A percentile compares a stretch with the other conserved stretches of the same genome.
These are phyloP conservation scores for Teunomyces cretensis DNA, from an alignment of 805 yeast genomes.

Conservation along the genomic window DNA sequence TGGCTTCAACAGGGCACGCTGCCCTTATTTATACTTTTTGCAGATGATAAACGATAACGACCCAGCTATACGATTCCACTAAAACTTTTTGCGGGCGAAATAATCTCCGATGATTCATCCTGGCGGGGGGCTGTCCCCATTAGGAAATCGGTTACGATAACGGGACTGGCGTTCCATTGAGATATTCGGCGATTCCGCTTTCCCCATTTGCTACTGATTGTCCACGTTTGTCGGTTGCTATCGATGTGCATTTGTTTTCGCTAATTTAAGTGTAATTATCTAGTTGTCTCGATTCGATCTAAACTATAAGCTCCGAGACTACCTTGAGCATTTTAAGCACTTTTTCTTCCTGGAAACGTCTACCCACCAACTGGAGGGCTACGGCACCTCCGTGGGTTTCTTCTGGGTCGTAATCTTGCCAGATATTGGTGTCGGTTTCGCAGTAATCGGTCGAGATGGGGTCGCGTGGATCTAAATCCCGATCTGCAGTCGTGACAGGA, in stretches of 20 bases:
- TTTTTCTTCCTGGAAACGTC: conserved; percentile 61
- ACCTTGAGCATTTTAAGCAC: conserved; percentile 48
- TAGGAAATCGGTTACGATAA: not conserved
- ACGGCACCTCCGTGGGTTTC: conserved; percentile 61
- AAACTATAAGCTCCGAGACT: not conserved
- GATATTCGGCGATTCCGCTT: not conserved
- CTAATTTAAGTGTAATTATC: too few relatives aligned
- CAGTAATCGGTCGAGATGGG: conserved; percentile 27
- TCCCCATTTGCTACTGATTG: not conserved
- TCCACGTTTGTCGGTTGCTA: not conserved
- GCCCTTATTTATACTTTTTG: not conserved
- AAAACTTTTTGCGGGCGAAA: not conserved
- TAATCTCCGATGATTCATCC: not conserved
- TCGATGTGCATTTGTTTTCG: too few relatives aligned
- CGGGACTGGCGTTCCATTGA: not conserved
- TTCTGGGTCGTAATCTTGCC: conserved; percentile 44
- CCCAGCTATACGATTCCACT: not conserved
- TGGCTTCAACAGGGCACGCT: not conserved
- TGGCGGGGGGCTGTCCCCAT: not conserved
- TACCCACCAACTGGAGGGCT: conserved; percentile 65
- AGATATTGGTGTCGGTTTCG: conserved; percentile 44
- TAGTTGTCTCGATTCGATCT: too few relatives aligned
- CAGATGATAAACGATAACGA: not conserved
- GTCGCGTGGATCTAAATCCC: conserved; percentile 33
- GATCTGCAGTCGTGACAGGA: conserved; percentile 59